phyloP scores from a whole-genome alignment of 1,284 basidiomycete genomes.

The Rugosomyces carneus region DNA sequence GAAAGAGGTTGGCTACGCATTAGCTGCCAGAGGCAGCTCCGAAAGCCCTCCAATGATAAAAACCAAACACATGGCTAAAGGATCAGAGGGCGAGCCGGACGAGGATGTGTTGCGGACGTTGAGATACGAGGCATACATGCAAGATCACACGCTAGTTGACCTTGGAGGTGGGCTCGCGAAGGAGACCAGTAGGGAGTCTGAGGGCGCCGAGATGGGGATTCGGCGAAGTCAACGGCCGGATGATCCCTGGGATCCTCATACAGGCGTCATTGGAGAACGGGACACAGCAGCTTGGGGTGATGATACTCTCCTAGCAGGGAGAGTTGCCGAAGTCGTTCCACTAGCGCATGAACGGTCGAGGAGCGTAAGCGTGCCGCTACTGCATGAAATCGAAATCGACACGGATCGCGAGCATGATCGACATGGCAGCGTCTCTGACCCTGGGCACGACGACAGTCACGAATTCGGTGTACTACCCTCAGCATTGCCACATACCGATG shows the following conservation, averaged over 20 bases:
- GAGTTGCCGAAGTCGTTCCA: neutral
- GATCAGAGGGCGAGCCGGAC: constrained; percentile 16
- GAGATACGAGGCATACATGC: constrained; percentile 24
- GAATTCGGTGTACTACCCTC: constrained; percentile 23
- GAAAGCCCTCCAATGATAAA: neutral
- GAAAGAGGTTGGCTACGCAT: constrained; percentile 16
- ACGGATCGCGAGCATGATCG: constrained; percentile 1
- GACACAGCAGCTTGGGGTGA: constrained; percentile 15
- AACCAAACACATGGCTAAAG: neutral
- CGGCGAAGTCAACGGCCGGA: constrained; percentile 4
- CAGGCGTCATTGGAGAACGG: constrained; percentile 19
- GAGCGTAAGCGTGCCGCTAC: constrained; percentile 24
- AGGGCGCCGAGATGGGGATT: constrained; percentile 23
- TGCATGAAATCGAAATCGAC: constrained; percentile 24
- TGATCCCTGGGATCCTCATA: constrained; percentile 20
- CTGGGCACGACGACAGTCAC: constrained; percentile 11
- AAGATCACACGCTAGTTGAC: constrained; percentile 16
- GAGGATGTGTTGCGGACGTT: constrained; percentile 21
- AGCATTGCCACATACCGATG: neutral
- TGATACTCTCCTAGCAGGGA: constrained; percentile 20
- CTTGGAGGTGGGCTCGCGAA: constrained; percentile 23
- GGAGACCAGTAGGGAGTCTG: constrained; percentile 21
- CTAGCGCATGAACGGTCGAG: constrained; percentile 19
- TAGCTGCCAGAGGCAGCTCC: constrained; percentile 7
- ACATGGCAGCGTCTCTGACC: neutral